Evolutionary conservation across 2,329 filamentous ascomycete genomes (phyloP).

Genomic region (Colletotrichum sidae): DNA sequence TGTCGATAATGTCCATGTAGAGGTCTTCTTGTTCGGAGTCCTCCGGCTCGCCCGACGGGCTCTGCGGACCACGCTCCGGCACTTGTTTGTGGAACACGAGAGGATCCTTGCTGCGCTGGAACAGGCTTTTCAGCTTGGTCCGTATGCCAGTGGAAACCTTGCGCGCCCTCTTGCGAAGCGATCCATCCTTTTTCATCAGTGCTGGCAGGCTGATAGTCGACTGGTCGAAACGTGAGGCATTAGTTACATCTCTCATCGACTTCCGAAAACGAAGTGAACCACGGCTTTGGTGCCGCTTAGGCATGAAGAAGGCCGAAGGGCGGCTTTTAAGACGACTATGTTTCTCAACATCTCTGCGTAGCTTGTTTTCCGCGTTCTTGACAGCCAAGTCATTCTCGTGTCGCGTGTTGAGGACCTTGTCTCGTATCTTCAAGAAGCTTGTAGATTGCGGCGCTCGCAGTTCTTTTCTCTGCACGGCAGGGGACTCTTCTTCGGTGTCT

Average conservation of each 20-base stretch:
- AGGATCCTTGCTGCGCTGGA: slow-evolving; percentile 56
- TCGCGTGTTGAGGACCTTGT: slow-evolving; percentile 33
- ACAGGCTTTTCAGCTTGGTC: slow-evolving; percentile 69
- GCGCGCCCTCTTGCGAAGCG: slow-evolving; percentile 64
- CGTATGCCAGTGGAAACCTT: slow-evolving; percentile 73
- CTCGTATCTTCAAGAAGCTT: slow-evolving; percentile 57
- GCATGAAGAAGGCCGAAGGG: slow-evolving; percentile 57
- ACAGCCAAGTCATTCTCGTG: slow-evolving; percentile 49
- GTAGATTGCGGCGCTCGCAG: slow-evolving; percentile 66
- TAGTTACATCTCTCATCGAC: slow-evolving; percentile 58
- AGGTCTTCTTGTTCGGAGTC: slow-evolving; percentile 41
- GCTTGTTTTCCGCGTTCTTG: slow-evolving; percentile 50
- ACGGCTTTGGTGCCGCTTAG: slow-evolving; percentile 50
- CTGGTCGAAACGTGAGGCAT: slow-evolving; percentile 46
- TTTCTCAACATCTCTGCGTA: slow-evolving; percentile 49
- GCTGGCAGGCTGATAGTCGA: background rate
- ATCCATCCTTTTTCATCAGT: slow-evolving; percentile 14
- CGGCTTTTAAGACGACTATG: slow-evolving; percentile 52
- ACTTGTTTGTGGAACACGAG: slow-evolving; percentile 64
- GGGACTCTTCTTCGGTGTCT: slow-evolving; percentile 5
- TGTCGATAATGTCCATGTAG: slow-evolving; percentile 48
- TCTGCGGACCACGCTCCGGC: slow-evolving; percentile 42
- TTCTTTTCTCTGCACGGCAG: background rate
- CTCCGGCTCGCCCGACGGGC: background rate
- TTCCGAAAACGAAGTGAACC: slow-evolving; percentile 55